phyloP scores from a whole-genome alignment of 2,329 filamentous ascomycete species.

The Fusarium staphyleae region DNA sequence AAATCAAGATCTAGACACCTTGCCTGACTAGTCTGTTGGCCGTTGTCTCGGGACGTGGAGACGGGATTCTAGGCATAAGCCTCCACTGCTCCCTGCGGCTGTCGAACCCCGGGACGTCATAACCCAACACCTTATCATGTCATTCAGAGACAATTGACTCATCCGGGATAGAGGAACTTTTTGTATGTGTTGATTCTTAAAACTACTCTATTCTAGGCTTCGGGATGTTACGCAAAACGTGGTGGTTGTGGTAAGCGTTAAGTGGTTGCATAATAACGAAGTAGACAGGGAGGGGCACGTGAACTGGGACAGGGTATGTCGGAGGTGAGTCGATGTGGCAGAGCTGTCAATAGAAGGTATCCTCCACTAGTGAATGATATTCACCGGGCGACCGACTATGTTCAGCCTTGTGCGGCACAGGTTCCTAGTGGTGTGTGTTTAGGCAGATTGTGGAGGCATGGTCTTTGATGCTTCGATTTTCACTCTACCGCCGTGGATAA shows the following conservation, averaged over 20 bases:
- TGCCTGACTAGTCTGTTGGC: not conserved
- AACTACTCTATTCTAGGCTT: not conserved
- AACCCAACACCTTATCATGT: constrained; percentile 4
- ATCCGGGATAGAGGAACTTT: constrained; percentile 15
- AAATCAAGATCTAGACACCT: constrained; percentile 11
- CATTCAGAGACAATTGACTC: constrained; percentile 15
- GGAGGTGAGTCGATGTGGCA: constrained; percentile 23
- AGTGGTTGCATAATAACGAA: constrained; percentile 33
- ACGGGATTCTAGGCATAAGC: constrained; percentile 36
- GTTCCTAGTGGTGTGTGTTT: constrained; percentile 26
- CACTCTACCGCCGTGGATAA: constrained; percentile 1
- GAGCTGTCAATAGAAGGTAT: constrained; percentile 8
- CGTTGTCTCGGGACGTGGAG: not conserved
- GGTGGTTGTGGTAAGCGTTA: not conserved
- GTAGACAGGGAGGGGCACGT: constrained; percentile 8
- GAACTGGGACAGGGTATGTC: not conserved
- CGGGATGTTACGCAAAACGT: not conserved
- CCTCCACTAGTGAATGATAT: too few species aligned
- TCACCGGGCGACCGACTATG: too few species aligned
- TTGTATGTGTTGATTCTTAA: not conserved
- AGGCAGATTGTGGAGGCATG: constrained; percentile 35
- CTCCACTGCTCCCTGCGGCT: constrained; percentile 28
- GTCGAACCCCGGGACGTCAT: constrained; percentile 15
- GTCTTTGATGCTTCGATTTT: constrained; percentile 19
- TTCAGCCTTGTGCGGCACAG: constrained; percentile 32